Base-by-base conservation (phyloP, 805 yeast species). In the Barnettozyma sp. region DNA sequence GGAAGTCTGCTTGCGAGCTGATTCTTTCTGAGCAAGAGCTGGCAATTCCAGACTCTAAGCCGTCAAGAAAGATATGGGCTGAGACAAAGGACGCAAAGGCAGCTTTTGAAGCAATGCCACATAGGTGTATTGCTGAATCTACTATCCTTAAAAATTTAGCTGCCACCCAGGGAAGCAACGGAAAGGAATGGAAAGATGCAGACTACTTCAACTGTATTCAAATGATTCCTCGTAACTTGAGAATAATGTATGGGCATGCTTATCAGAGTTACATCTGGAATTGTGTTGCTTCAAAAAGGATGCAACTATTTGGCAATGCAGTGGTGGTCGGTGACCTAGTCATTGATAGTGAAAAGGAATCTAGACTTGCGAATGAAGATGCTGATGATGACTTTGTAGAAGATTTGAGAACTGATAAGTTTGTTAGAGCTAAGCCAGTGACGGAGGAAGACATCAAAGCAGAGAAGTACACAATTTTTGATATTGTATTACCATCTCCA, bases 201-300 rank as follows among this genome's bases (percentile, higher is more conserved):
- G 66, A 82, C n/a, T 84, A 78, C 56, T 77, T 84, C 52, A 75
- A 73, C 41, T 92, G 94, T 3, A 70, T 94, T 30, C 78, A 82
- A 81, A 75, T 86, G 39, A 82, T 92, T 46, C 97, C 98, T 22
- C 74, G 95, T 59, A 88, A 88, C 55, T 66, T 92, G 55, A 70
- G 96, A 56, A 75, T 88, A 40, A 90, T 92, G 94, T 92, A 92
- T 54, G 95, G 83, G 3, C 99, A 92, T 60, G 95, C 98, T 4
- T 94, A 94, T 58, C 98, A 92, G 62, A 85, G 96, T 44, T 92
- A 80, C 53, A 73, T 92, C 20, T 94, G 98, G 99, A 94, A 94
- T 54, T 56, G 70, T 35, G 94, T 80, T 23, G 90, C 87, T 1
- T 80, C 94, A 34, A 73, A 72, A 46, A 70, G 98, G 53, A 66